These are phyloP conservation scores for Hysterium pulicare DNA, from an alignment of 2,329 filamentous ascomycete species.

Conservation along the genomic window DNA sequence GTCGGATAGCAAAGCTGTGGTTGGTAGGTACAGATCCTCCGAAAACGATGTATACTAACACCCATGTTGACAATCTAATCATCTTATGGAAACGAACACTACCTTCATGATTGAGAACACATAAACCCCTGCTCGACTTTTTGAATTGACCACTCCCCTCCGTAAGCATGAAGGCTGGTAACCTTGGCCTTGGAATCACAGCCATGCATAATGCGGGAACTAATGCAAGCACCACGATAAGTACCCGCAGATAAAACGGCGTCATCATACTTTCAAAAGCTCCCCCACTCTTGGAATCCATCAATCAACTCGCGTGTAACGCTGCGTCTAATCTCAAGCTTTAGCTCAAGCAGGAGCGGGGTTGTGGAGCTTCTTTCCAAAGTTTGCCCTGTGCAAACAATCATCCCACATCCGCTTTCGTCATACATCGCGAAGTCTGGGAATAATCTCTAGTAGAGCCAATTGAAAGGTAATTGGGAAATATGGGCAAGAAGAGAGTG, in stretches of 20 bases:
- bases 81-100: too few relatives aligned
- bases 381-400: neutral
- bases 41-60: too few relatives aligned
- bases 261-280: neutral
- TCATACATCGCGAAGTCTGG: constrained; percentile 1
- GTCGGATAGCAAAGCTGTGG: too few relatives aligned
- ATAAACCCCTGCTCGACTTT: too few relatives aligned
- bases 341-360: neutral
- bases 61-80: too few relatives aligned
- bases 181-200: too few relatives aligned
- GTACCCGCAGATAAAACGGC: neutral
- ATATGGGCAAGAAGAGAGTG: constrained; percentile 51
- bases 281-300: constrained; percentile 3
- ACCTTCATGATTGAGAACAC: too few relatives aligned
- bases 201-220: constrained; percentile 1
- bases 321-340: neutral
- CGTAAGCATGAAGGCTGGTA: too few relatives aligned
- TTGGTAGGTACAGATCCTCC: too few relatives aligned
- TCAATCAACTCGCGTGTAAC: too few relatives aligned
- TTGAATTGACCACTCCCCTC: too few relatives aligned
- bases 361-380: neutral
- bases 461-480: constrained; percentile 1
- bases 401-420: neutral
- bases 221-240: constrained; percentile 3
- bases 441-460: neutral